These are phyloP conservation scores for Nannochloris sp. DNA, from an alignment of 139 green algal genomes.

Conservation along the genomic window DNA sequence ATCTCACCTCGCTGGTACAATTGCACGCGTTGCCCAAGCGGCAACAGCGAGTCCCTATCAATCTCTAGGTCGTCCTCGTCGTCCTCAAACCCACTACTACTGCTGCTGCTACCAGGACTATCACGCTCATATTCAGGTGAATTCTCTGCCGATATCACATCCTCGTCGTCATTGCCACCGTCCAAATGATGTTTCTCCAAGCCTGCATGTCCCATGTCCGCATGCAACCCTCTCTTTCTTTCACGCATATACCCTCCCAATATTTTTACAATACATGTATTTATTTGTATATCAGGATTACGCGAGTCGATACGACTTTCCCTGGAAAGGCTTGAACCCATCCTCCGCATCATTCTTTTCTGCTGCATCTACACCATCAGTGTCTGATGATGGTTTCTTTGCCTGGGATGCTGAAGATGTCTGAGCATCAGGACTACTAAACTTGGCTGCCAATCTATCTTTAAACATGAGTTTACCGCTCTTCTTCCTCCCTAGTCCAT, in stretches of 20 bases:
- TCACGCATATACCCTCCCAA: no score
- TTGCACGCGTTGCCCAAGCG: no score
- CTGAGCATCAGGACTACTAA: neutral
- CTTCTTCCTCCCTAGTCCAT: conserved; percentile 7
- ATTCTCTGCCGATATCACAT: neutral
- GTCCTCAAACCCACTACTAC: neutral
- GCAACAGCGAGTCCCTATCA: neutral
- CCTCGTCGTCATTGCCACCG: neutral
- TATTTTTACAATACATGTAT: no score
- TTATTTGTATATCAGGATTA: conserved; percentile 2
- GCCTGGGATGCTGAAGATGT: neutral
- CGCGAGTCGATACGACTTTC: conserved; percentile 2
- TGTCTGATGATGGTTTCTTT: neutral
- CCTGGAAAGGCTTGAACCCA: conserved; percentile 13
- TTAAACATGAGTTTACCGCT: conserved; percentile 25
- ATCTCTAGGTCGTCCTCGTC: neutral
- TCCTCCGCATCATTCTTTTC: conserved; percentile 3
- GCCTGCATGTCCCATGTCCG: no score
- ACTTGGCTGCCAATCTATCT: conserved; percentile 22
- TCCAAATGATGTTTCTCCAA: neutral
- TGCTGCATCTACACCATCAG: neutral
- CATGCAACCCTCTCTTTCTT: no score
- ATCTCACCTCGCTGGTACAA: no score
- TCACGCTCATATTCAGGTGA: neutral
- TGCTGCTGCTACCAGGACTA: neutral